A percentile compares a stretch with the other conserved stretches of the same genome.
These are phyloP conservation scores for Gossypium davidsonii DNA, from an alignment of 441 rosid genomes.

Conservation along the genomic window DNA sequence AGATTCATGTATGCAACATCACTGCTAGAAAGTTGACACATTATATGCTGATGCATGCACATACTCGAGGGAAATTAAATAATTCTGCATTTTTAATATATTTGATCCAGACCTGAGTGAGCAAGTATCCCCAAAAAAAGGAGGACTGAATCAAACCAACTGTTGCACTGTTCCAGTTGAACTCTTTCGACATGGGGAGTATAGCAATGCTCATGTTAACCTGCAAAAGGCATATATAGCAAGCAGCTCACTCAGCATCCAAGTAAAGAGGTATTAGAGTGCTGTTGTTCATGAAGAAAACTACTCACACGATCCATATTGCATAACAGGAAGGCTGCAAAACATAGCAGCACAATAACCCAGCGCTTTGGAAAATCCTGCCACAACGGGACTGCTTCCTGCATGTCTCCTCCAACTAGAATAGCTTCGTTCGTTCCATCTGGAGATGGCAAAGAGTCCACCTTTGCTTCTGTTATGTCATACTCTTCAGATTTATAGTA, in stretches of 20 bases:
- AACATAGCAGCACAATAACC: conserved; percentile 84
- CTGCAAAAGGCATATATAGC: conserved; percentile 30
- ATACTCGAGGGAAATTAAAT: neutral
- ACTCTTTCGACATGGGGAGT: conserved; percentile 94
- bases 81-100: neutral
- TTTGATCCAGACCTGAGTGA: conserved; percentile 61
- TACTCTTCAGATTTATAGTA: conserved; percentile 75
- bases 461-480: conserved; percentile 50
- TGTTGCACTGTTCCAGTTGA: conserved; percentile 90
- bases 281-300: conserved; percentile 2
- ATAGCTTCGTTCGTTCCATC: conserved; percentile 54
- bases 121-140: conserved; percentile 97
- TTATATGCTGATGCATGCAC: neutral
- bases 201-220: conserved; percentile 99
- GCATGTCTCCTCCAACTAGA: conserved; percentile 41
- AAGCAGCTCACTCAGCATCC: conserved; percentile 15
- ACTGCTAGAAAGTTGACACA: neutral
- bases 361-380: conserved; percentile 80
- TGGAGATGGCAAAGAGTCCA: conserved; percentile 41
- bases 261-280: neutral
- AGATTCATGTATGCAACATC: neutral
- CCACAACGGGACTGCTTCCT: conserved; percentile 66
- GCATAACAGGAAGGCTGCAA: conserved; percentile 74
- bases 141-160: conserved; percentile 98
- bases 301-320: conserved; percentile 92